Evolutionary conservation across 2,329 filamentous ascomycete genomes (phyloP), one percentile per base, ranked within the genome.

Genomic region (Aspergillus eucalypticola): DNA sequence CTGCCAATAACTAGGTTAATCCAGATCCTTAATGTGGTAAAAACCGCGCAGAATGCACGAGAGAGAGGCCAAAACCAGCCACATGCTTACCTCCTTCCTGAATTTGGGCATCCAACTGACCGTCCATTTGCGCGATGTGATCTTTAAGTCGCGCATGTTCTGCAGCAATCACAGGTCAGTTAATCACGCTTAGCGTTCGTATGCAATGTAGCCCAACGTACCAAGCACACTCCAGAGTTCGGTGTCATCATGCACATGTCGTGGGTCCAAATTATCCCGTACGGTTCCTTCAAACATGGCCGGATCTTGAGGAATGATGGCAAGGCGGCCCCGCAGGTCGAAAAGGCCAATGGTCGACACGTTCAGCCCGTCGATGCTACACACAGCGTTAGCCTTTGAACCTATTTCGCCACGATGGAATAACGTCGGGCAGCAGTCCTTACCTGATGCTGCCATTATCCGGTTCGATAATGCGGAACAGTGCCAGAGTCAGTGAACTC

Each of bases 261-360:
- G 91, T 23, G 96, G 96, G 74, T 99, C 95, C 41, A 98, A 84
- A 73, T 99, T 99, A 77, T 99, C 95, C 66, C 95, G 87, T 64
- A 99, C 86, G 8, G 90, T 93, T 54, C 93, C 93, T 76, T 96
- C 92, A 70, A 99, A 99, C 63, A 99, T 86, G 64, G 94, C 94
- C 29, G 95, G 94, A 78, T 99, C 96, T 75, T 99, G 95, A 4
- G 96, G 95, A 67, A 99, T 99, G 71, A 99, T 99, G 57, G 95
- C 94, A 51, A 99, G 83, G 60, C 95, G 88, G 58, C 93, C 86
- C 58, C 95, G 88, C 58, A 99, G 84, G 75, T 99, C 95, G 56
- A 96, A 79, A 56, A 99, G 80, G 2, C 95, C 95, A 71, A 99
- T 97, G 3, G 86, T 87, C 56, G 91, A 94, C 11, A 95, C 96